Evolutionary conservation across 371 early-diverging fungal genomes (phyloP).

Genomic region (Mucor indicus): DNA sequence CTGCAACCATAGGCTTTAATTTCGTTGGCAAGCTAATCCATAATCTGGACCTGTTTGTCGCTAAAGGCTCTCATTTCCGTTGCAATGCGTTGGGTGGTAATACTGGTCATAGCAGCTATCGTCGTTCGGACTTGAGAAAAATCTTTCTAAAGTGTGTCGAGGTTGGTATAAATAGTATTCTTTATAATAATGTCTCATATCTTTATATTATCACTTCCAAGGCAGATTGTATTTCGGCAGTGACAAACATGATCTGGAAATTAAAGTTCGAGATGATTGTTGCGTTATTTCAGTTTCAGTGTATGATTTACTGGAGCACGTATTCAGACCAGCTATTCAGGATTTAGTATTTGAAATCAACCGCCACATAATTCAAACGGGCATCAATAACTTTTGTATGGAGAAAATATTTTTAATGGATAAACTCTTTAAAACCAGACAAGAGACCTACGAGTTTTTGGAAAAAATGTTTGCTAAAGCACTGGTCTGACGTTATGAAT

Average conservation of each 20-base stretch:
- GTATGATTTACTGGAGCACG: constrained; percentile 6
- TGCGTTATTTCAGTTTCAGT: constrained; percentile 3
- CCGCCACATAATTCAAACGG: constrained; percentile 2
- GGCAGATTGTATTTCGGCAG: neutral
- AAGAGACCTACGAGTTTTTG: constrained; percentile 1
- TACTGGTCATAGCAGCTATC: no score
- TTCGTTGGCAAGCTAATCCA: no score
- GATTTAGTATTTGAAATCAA: constrained; percentile 2
- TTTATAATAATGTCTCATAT: neutral
- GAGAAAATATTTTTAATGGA: constrained; percentile 12
- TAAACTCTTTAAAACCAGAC: neutral
- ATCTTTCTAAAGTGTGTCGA: no score
- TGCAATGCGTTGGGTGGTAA: no score
- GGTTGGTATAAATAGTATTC: neutral
- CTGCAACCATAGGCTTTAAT: no score
- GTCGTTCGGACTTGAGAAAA: no score
- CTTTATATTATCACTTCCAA: neutral
- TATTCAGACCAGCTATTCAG: constrained; percentile 2
- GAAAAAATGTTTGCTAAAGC: neutral
- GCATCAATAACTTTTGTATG: neutral
- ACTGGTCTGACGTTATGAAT: constrained; percentile 2
- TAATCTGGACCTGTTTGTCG: no score
- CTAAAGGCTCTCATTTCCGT: no score
- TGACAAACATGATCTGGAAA: constrained; percentile 1
- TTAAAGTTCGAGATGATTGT: neutral